Evolutionary conservation across 1,139 yeast species (phyloP), one percentile per base, ranked within the genome.

Genomic region (Candida sp.): DNA sequence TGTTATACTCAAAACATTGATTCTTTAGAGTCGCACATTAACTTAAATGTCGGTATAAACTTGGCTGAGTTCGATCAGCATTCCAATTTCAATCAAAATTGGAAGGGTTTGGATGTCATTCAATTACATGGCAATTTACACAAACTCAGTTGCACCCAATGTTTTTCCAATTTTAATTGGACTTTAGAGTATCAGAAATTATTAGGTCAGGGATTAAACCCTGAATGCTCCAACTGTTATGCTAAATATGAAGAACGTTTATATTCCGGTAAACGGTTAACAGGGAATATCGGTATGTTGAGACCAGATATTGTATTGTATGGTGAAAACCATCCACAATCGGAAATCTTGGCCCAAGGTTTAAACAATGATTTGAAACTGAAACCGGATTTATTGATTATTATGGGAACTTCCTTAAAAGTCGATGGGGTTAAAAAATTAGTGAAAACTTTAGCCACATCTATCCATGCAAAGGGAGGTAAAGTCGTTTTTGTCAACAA

Each of bases 121-220:
- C 97, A 89, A 61, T 69, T 93, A 35, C 99, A 93, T 57, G 99
- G 99, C 1, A 91, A 89, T 61, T 70, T 93, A 43, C 88, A 87
- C 56, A 75, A 77, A 43, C 68, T 93, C 44, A 69, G 84, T 22
- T 89, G 97, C 59, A 84, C 89, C 8, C 72, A 73, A 40, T 93
- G 98, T 60, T 76, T 74, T 48, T 57, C 71, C 36, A 66, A 65
- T 22, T 81, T 71, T 52, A 71, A 72, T 30, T 91, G 98, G 97
- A 75, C 72, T 30, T 62, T 70, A 15, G 75, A 74, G 29, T 70
- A 70, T 56, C 74, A 75, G 40, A 61, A 55, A 11, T 59, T 60
- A 44, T 65, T 83, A 43, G 65, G 71, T 37, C 64, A 66, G 19
- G 90, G 90, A 1, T 67, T 64, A 37, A 73, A 82, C 43, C 90